Conservation (phyloP, 306 rosid species). For the Aeschynomene evenia region DNA sequence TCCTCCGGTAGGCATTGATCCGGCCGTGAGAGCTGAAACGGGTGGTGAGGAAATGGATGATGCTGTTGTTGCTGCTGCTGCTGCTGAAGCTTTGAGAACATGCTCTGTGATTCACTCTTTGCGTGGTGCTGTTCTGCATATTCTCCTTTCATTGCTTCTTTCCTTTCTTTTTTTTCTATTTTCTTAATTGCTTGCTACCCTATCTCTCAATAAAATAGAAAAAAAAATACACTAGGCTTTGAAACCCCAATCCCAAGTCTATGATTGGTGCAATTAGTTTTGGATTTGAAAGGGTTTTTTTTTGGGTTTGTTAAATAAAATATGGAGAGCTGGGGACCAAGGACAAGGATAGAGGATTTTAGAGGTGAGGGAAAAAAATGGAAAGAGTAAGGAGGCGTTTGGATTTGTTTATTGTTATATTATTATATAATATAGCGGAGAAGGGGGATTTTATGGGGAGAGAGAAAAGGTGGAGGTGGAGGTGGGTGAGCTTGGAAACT, state of each 20-base stretch:
- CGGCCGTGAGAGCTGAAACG: constrained; percentile 54
- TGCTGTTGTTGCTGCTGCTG: constrained; percentile 15
- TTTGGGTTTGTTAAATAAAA: constrained; percentile 8
- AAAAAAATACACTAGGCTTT: too few relatives aligned
- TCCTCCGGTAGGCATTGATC: constrained; percentile 52
- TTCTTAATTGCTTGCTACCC: neutral
- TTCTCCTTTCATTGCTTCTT: constrained; percentile 59
- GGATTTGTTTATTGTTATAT: constrained; percentile 41
- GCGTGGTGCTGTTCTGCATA: constrained; percentile 45
- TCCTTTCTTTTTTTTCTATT: neutral
- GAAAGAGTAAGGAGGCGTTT: neutral
- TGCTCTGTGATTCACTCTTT: constrained; percentile 41
- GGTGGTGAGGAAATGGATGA: constrained; percentile 40
- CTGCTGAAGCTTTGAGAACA: constrained; percentile 86
- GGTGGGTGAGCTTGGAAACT: constrained; percentile 79
- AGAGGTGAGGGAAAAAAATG: neutral
- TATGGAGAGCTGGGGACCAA: neutral
- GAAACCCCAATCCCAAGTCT: constrained; percentile 20
- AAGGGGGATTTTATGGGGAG: neutral
- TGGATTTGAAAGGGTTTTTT: constrained; percentile 19
- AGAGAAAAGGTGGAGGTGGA: neutral
- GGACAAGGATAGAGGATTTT: neutral
- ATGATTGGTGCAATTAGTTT: constrained; percentile 25
- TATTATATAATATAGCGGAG: neutral
- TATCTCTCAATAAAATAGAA: neutral